These are phyloP conservation scores for Aspergillus niger DNA, from an alignment of 2,329 filamentous ascomycete species.

Conservation along the genomic window DNA sequence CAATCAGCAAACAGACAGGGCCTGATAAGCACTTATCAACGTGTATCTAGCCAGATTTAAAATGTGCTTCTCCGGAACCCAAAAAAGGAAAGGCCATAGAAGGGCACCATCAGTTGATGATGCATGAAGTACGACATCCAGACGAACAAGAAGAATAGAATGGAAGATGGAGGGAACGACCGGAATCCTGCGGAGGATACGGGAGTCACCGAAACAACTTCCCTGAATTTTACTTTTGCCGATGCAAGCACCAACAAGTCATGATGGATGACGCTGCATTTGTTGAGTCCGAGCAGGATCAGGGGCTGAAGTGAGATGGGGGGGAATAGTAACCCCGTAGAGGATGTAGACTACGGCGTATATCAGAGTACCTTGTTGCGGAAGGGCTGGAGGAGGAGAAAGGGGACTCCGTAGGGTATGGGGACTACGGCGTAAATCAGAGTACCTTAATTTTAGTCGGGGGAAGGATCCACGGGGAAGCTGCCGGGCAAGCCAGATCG, in stretches of 20 bases:
- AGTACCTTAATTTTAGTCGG: slow-evolving; percentile 11
- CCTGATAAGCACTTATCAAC: neutral
- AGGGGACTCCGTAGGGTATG: slow-evolving; percentile 6
- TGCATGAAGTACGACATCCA: neutral
- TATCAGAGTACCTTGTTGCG: slow-evolving; percentile 5
- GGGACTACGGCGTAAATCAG: slow-evolving; percentile 11
- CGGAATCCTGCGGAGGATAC: slow-evolving; percentile 2
- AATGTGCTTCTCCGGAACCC: neutral
- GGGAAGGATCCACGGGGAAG: slow-evolving; percentile 9
- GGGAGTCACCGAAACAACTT: neutral
- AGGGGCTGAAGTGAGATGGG: neutral
- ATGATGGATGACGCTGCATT: neutral
- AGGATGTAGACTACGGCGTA: slow-evolving; percentile 6
- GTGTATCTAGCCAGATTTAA: neutral
- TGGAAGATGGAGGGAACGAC: neutral
- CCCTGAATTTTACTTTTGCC: neutral
- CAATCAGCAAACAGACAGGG: neutral
- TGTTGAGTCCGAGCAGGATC: slow-evolving; percentile 6
- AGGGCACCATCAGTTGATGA: neutral
- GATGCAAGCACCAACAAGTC: slow-evolving; percentile 1
- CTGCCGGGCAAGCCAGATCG: slow-evolving; percentile 18
- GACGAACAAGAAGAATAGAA: neutral
- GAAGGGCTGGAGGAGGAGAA: neutral
- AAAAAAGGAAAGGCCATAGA: slow-evolving; percentile 8
- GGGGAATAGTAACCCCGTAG: slow-evolving; percentile 1